phyloP scores from a whole-genome alignment of 2,329 filamentous ascomycete genomes.

The Ophiostoma sp. region DNA sequence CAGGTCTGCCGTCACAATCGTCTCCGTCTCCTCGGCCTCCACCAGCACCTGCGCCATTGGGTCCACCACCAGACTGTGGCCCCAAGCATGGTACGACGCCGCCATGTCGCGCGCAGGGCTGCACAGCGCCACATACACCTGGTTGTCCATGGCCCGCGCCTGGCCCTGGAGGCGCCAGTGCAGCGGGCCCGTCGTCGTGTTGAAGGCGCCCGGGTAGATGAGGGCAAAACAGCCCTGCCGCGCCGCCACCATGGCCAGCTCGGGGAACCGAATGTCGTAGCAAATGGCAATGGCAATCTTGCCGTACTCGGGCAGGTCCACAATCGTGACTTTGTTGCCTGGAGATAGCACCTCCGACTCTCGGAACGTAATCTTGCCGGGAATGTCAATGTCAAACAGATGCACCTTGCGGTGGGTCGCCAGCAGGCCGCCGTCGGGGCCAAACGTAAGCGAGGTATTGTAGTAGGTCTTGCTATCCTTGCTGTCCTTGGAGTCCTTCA shows the following conservation, averaged over 20 bases:
- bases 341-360: conserved; percentile 88
- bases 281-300: conserved; percentile 88
- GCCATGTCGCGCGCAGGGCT: conserved; percentile 79
- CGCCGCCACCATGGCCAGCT: conserved; percentile 85
- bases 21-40: conserved; percentile 77
- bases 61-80: conserved; percentile 85
- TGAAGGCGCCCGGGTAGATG: conserved; percentile 96
- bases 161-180: conserved; percentile 85
- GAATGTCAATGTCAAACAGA: conserved; percentile 97
- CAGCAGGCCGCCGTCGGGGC: conserved; percentile 74
- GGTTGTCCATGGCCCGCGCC: conserved; percentile 76
- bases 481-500: conserved; percentile 32
- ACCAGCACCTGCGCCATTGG: conserved; percentile 81
- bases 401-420: conserved; percentile 91
- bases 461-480: conserved; percentile 61
- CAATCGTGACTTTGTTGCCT: conserved; percentile 79
- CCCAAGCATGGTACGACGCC: conserved; percentile 84
- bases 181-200: conserved; percentile 84
- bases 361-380: conserved; percentile 86
- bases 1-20: conserved; percentile 72
- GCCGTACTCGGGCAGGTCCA: conserved; percentile 87
- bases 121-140: conserved; percentile 90
- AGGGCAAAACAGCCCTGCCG: conserved; percentile 75
- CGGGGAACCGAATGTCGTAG: conserved; percentile 96
- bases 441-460: conserved; percentile 88